Evolutionary conservation across 1,139 yeast genomes (phyloP).

Genomic region (Suhomyces wounanorum): DNA sequence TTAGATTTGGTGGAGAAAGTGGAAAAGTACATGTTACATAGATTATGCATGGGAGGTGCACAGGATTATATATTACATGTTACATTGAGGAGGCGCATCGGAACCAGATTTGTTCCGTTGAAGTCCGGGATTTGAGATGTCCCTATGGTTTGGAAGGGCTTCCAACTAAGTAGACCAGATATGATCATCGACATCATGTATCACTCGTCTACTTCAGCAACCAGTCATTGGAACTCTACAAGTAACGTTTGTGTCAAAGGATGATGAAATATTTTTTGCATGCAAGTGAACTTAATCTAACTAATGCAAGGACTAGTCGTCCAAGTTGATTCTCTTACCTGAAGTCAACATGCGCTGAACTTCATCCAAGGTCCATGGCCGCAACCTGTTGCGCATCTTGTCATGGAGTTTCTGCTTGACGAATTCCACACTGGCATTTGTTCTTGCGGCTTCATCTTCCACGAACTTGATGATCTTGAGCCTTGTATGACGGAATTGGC

Average conservation of each 20-base stretch:
- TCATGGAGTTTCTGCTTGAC: constrained; percentile 34
- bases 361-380: constrained; percentile 44
- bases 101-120: too few species aligned
- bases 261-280: constrained; percentile 1
- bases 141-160: too few species aligned
- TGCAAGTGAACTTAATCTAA: neutral
- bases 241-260: neutral
- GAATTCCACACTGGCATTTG: constrained; percentile 25
- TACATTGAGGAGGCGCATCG: neutral
- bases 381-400: constrained; percentile 35
- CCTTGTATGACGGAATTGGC: constrained; percentile 39
- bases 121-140: too few species aligned
- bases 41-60: neutral
- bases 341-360: constrained; percentile 42
- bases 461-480: constrained; percentile 36
- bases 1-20: neutral
- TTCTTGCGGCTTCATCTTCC: constrained; percentile 35
- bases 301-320: constrained; percentile 16
- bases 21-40: neutral
- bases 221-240: too few species aligned
- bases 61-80: neutral
- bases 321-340: constrained; percentile 34
- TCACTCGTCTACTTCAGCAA: too few species aligned
- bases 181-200: too few species aligned
- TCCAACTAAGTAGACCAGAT: too few species aligned